These are phyloP conservation scores for Cyclocybe cylindracea DNA, from an alignment of 768 basidiomycete genomes.

Conservation along the genomic window DNA sequence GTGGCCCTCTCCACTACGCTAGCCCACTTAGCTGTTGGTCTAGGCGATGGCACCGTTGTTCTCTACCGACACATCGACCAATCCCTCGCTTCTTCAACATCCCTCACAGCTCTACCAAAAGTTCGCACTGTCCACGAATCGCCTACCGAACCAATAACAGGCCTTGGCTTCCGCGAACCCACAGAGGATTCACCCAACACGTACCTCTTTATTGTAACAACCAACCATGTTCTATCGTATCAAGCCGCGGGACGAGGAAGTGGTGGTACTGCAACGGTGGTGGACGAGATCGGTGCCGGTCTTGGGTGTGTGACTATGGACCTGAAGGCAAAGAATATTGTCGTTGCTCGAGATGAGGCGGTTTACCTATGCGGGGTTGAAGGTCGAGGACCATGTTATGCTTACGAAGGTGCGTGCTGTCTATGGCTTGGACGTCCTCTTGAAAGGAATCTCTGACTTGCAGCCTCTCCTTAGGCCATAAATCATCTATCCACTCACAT, in stretches of 20 bases:
- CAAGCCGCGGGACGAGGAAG: conserved; percentile 72
- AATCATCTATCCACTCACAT: conserved; percentile 75
- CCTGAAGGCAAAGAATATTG: conserved; percentile 68
- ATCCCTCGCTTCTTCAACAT: conserved; percentile 71
- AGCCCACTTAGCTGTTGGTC: conserved; percentile 86
- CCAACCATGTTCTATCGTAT: conserved; percentile 75
- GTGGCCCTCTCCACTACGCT: conserved; percentile 78
- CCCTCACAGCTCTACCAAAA: conserved; percentile 82
- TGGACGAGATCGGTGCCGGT: conserved; percentile 86
- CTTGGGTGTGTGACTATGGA: conserved; percentile 87
- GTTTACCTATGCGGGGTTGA: conserved; percentile 85
- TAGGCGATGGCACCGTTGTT: conserved; percentile 94
- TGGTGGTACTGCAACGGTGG: conserved; percentile 62
- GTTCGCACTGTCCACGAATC: conserved; percentile 83
- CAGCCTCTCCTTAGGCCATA: conserved; percentile 49
- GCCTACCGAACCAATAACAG: conserved; percentile 87
- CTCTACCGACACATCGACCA: conserved; percentile 92
- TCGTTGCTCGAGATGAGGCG: conserved; percentile 89
- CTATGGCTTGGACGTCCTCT: background rate
- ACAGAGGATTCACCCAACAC: conserved; percentile 42
- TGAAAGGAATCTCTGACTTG: background rate
- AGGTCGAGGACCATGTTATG: conserved; percentile 81
- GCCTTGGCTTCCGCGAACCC: conserved; percentile 83
- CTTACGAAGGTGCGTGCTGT: conserved; percentile 76
- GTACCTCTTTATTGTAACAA: conserved; percentile 87